Base-by-base conservation (phyloP, 2,329 filamentous ascomycete species). In the Pseudogymnoascus sp. region DNA sequence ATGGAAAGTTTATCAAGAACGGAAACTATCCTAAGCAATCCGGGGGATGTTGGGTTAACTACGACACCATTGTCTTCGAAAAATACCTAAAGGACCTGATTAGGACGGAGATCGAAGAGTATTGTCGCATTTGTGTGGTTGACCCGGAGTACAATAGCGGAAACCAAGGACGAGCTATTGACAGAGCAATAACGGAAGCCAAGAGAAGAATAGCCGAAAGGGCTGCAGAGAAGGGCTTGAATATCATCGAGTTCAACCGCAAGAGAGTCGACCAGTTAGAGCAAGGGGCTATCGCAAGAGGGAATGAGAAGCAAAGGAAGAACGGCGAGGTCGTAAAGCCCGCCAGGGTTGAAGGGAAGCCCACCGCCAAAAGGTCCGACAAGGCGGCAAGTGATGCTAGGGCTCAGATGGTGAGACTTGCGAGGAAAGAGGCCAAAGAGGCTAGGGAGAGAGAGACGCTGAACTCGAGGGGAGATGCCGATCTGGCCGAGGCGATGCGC, bases 21-120 rank as follows among this genome's bases (percentile, higher is more conserved):
- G 83, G 82, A 37, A 86, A 87, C 70, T 87, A 85, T 62, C 85
- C 85, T 0, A 72, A 72, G 2, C 84, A 83, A 1, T 81, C 83
- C 1, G 84, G 84, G 11, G 83, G 81, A 1, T 70, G 87, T 0
- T 87, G 84, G 84, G 83, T 87, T 38, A 74, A 79, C 5, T 86
- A 84, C 65, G 83, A 87, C 12, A 83, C 87, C 59, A 81, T 86
- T 10, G 78, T 80, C 35, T 81, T 86, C 23, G 79, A 87, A 23
- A 75, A 78, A 1, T 83, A 86, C 59, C 74, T 88, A 0, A 71
- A 75, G n/a, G 67, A 73, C 1, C 72, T 87, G 0, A 78, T 72
- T 3, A 74, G 84, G 8, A 75, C 77, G 1, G 83, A 87, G 66
- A 76, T 87, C 59, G 87, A 87, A 70, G 84, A 87, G 68, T 87